phyloP scores from a whole-genome alignment of 768 basidiomycete species.

The Obba rivulosa region DNA sequence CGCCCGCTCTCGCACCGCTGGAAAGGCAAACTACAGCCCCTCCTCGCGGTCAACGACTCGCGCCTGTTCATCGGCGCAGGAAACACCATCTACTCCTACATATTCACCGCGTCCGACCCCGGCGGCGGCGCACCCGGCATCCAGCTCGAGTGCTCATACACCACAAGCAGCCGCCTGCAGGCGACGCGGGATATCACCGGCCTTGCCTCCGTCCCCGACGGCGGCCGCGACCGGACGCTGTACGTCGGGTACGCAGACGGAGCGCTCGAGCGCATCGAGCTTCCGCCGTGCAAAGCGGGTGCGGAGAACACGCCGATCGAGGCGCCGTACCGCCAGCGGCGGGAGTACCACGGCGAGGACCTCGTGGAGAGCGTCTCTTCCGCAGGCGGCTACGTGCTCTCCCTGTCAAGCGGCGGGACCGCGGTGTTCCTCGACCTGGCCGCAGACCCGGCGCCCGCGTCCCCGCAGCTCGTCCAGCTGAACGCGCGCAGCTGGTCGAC shows the following conservation, averaged over 20 bases:
- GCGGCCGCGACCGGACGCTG: slow-evolving; percentile 20
- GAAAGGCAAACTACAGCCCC: slow-evolving; percentile 50
- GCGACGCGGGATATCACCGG: slow-evolving; percentile 26
- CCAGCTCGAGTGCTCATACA: slow-evolving; percentile 20
- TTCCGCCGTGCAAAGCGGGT: slow-evolving; percentile 22
- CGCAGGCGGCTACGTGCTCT: slow-evolving; percentile 40
- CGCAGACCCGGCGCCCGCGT: slow-evolving; percentile 11
- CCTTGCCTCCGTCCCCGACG: slow-evolving; percentile 22
- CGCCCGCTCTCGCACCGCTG: slow-evolving; percentile 60
- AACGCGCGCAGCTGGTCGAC: slow-evolving; percentile 57
- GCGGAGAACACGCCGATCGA: slow-evolving; percentile 5
- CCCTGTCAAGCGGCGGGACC: slow-evolving; percentile 52
- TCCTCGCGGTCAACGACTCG: slow-evolving; percentile 48
- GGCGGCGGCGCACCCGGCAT: slow-evolving; percentile 15
- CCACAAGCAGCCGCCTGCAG: slow-evolving; percentile 17
- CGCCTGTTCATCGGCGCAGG: slow-evolving; percentile 62
- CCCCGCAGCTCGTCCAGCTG: slow-evolving; percentile 36
- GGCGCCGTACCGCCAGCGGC: slow-evolving; percentile 12
- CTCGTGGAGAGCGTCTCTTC: slow-evolving; percentile 53
- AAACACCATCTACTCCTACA: slow-evolving; percentile 50
- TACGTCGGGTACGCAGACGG: slow-evolving; percentile 26
- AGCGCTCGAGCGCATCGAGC: slow-evolving; percentile 35
- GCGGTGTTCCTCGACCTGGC: slow-evolving; percentile 34
- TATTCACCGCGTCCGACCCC: slow-evolving; percentile 28
- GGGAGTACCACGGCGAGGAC: slow-evolving; percentile 35